phyloP scores from a whole-genome alignment of 768 basidiomycete genomes.

The Tulasnella sp. region DNA sequence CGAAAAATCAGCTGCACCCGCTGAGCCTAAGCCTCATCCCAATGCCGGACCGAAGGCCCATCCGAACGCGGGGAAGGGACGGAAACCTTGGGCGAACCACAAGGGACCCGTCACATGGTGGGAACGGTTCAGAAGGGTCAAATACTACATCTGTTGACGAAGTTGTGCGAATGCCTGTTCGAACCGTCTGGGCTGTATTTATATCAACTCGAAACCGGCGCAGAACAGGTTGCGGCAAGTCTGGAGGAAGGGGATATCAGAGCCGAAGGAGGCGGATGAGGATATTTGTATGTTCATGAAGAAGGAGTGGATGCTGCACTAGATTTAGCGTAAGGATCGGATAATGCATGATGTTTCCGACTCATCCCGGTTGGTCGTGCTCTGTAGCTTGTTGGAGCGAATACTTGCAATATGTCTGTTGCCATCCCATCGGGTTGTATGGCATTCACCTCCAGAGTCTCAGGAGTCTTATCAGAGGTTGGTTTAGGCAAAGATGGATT shows the following conservation, averaged over 20 bases:
- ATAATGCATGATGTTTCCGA: not conserved
- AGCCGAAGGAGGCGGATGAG: not conserved
- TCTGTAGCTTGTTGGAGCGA: not conserved
- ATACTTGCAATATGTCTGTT: not conserved
- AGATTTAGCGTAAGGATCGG: not conserved
- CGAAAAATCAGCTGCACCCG: not conserved
- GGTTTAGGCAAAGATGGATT: too few relatives aligned
- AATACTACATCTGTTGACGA: slow-evolving; percentile 31
- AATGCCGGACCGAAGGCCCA: slow-evolving; percentile 23
- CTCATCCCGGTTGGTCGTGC: not conserved
- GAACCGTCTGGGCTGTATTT: not conserved
- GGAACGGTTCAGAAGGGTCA: slow-evolving; percentile 31
- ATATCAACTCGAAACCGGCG: not conserved
- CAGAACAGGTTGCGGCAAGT: not conserved
- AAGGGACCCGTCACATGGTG: slow-evolving; percentile 33
- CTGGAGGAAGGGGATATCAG: too few relatives aligned
- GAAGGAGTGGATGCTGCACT: slow-evolving; percentile 13
- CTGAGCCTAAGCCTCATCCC: slow-evolving; percentile 16
- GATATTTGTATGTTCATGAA: not conserved
- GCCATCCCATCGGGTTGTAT: not conserved
- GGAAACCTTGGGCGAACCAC: slow-evolving; percentile 26
- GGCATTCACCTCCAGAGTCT: not conserved
- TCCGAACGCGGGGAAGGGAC: slow-evolving; percentile 14
- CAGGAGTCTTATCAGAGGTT: not conserved
- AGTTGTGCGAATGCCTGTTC: not conserved